phyloP scores from a whole-genome alignment of 2,329 filamentous ascomycete genomes.

The Sclerotinia subarctica region DNA sequence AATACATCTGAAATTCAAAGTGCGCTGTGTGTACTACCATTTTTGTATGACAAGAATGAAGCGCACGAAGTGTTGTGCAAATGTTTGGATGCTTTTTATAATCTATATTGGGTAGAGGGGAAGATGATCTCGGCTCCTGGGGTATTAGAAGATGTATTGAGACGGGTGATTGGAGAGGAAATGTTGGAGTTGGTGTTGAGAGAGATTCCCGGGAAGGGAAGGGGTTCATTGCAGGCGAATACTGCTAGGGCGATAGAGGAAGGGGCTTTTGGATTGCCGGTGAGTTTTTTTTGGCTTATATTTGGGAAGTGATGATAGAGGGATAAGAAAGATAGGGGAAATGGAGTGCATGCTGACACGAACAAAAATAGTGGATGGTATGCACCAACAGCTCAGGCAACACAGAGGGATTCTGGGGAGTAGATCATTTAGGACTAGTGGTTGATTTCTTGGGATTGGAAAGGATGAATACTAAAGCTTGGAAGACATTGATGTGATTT shows the following conservation, averaged over 20 bases:
- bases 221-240: background rate
- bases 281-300: background rate
- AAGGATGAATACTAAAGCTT: background rate
- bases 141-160: background rate
- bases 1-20: background rate
- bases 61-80: background rate
- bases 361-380: background rate
- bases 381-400: background rate
- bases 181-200: background rate
- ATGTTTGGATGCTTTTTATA: background rate
- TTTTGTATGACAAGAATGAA: background rate
- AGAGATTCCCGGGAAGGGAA: background rate
- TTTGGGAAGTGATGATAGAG: too few species aligned
- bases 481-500: background rate
- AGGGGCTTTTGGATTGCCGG: background rate
- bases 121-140: background rate
- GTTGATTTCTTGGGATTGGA: background rate
- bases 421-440: background rate
- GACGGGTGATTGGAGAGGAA: background rate
- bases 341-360: background rate
- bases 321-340: background rate
- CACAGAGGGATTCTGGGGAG: background rate
- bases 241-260: background rate
- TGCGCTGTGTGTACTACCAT: background rate
- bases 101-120: background rate